Evolutionary conservation across 495 filamentous ascomycete genomes (phyloP).

Genomic region (Hyaloscypha variabilis): DNA sequence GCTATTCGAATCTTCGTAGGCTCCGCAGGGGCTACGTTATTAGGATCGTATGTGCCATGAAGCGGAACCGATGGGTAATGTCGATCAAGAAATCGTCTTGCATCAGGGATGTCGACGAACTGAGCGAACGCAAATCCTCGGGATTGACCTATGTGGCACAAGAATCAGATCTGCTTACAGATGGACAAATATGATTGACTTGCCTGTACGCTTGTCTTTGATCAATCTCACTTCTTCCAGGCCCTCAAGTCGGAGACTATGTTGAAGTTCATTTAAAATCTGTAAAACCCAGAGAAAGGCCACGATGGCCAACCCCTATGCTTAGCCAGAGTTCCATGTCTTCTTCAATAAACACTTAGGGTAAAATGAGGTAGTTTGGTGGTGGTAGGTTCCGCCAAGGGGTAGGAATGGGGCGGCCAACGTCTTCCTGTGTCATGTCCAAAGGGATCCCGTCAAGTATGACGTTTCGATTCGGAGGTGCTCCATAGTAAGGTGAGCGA

Average conservation of each 20-base stretch:
- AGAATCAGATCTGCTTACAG: slow-evolving; percentile 7
- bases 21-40: slow-evolving; percentile 47
- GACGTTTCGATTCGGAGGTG: slow-evolving; percentile 47
- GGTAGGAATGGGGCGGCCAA: slow-evolving; percentile 51
- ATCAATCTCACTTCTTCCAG: slow-evolving; percentile 68
- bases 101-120: slow-evolving; percentile 60
- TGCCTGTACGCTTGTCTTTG: slow-evolving; percentile 68
- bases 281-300: slow-evolving; percentile 47
- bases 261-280: slow-evolving; percentile 64
- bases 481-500: slow-evolving; percentile 47
- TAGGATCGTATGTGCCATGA: slow-evolving; percentile 25
- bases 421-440: slow-evolving; percentile 65
- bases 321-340: slow-evolving; percentile 48
- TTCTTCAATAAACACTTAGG: slow-evolving; percentile 32
- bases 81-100: slow-evolving; percentile 66
- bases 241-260: slow-evolving; percentile 57
- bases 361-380: slow-evolving; percentile 20
- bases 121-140: slow-evolving; percentile 70
- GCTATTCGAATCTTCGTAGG: slow-evolving; percentile 62
- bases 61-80: slow-evolving; percentile 67
- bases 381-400: slow-evolving; percentile 25
- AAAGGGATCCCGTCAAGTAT: slow-evolving; percentile 62
- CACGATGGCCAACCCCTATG: slow-evolving; percentile 35
- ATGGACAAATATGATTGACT: slow-evolving; percentile 21
- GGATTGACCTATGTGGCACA: slow-evolving; percentile 51